Evolutionary conservation across 495 filamentous ascomycete species (phyloP), one percentile per base, ranked within the genome.

Genomic region (Aspergillus saccharolyticus): DNA sequence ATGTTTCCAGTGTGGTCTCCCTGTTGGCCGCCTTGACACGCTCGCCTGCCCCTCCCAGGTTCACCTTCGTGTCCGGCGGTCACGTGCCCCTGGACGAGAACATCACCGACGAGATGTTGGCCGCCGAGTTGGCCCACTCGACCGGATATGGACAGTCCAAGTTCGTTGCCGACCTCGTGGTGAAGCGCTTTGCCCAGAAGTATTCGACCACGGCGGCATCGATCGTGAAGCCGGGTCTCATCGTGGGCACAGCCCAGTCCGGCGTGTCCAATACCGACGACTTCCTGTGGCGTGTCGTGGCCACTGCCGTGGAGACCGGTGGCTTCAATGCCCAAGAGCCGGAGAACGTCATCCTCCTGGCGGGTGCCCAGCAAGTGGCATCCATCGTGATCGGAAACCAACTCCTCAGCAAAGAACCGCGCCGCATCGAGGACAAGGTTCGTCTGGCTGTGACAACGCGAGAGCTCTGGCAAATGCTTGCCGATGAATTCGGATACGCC

Each of bases 231-330:
- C 71, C 71, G 8, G 70, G 71, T 15, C 43, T 54, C 45, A 56
- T 63, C 18, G 52, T 63, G 25, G 61, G 61, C 7, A 60, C 57
- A 3, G 21, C 20, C 7, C 18, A 48, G 16, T 28, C 39, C 6
- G 61, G 66, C 3, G 44, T 70, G 15, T 52, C 67, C 1, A 66
- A 66, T 44, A 57, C 52, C 0, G 56, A 57, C 44, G 71, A 74
- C 50, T 71, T 65, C 53, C 49, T 74, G 46, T 74, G 71, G 71
- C 56, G 70, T 16, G 50, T 74, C 10, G 54, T 65, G n/a, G 67
- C 46, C 15, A 50, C 30, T 10, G 46, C 43, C 16, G 18, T 57
- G 14, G 18, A 44, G 0, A 52, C 44, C 12, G 55, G 48, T 10
- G 48, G 30, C 12, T 57, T 51, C 47, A 50, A 50, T n/a, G 50